Conservation (phyloP, 2,329 filamentous ascomycete species). For the Epichloe elymi region DNA sequence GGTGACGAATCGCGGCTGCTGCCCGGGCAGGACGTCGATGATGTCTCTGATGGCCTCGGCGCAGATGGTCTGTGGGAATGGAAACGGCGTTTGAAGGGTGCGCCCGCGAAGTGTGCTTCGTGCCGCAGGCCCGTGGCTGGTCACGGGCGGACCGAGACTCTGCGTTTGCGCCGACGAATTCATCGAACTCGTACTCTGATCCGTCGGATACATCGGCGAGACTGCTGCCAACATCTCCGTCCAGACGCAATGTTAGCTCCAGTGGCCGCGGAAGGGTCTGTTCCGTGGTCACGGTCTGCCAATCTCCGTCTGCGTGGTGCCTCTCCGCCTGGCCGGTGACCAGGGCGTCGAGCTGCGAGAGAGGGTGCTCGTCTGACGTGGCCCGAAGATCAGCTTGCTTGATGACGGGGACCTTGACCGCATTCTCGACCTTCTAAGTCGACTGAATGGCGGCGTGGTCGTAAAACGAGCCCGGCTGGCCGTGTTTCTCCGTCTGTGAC, state of each 20-base stretch:
- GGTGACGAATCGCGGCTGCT: slow-evolving; percentile 12
- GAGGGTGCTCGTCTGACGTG: slow-evolving; percentile 2
- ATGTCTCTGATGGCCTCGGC: slow-evolving; percentile 10
- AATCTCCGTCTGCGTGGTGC: slow-evolving; percentile 17
- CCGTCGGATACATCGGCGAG: slow-evolving; percentile 31
- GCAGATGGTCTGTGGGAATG: slow-evolving; percentile 1
- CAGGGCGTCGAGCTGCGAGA: slow-evolving; percentile 1
- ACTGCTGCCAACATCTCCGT: slow-evolving; percentile 27
- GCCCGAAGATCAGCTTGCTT: slow-evolving; percentile 6
- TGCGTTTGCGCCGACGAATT: slow-evolving; percentile 1
- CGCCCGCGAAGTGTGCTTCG: neutral
- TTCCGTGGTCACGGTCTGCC: slow-evolving; percentile 24
- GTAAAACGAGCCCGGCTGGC: slow-evolving; percentile 19
- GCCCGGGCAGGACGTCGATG: slow-evolving; percentile 10
- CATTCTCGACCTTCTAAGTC: slow-evolving; percentile 27
- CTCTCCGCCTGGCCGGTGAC: slow-evolving; percentile 7
- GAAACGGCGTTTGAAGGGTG: neutral
- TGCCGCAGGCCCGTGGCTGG: neutral
- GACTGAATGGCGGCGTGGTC: slow-evolving; percentile 23
- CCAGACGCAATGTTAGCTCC: slow-evolving; percentile 11
- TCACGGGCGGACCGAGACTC: neutral
- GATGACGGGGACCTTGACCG: slow-evolving; percentile 22
- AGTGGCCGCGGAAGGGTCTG: slow-evolving; percentile 10
- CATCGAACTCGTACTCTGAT: slow-evolving; percentile 9
- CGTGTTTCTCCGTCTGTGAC: neutral